Conservation (phyloP, 352 stramenopile genomes). For the Phytopythium chamaehyphon region DNA sequence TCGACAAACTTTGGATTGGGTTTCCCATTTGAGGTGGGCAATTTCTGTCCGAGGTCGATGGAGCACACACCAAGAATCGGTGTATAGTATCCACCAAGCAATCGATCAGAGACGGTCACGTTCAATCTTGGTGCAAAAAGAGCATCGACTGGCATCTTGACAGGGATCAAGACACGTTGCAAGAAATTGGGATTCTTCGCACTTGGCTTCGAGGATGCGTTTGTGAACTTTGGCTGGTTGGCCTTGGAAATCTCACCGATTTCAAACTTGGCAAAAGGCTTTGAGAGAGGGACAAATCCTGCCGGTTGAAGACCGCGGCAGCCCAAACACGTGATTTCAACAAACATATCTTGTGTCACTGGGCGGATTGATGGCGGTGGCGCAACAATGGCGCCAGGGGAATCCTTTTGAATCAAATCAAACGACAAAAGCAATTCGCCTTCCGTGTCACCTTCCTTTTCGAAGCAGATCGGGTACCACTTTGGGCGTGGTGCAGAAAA, state of each 20-base stretch:
- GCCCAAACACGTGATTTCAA: conserved; percentile 81
- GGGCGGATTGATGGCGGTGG: conserved; percentile 59
- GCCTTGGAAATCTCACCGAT: conserved; percentile 59
- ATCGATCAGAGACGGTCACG: conserved; percentile 79
- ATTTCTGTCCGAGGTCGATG: conserved; percentile 70
- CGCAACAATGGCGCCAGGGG: conserved; percentile 46
- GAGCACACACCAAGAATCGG: conserved; percentile 73
- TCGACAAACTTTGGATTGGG: conserved; percentile 58
- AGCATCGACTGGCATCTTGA: conserved; percentile 81
- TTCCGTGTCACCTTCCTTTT: conserved; percentile 55
- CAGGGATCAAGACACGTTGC: conserved; percentile 75
- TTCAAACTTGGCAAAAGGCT: conserved; percentile 85
- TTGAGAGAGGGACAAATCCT: conserved; percentile 81
- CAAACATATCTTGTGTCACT: conserved; percentile 52
- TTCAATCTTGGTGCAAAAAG: conserved; percentile 83
- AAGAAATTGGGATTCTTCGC: conserved; percentile 87
- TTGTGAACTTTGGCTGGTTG: conserved; percentile 64
- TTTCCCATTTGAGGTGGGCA: conserved; percentile 60
- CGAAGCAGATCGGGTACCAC: conserved; percentile 71
- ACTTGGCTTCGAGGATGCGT: conserved; percentile 71
- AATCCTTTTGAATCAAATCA: conserved; percentile 67
- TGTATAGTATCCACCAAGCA: conserved; percentile 83
- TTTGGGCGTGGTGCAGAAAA: conserved; percentile 56
- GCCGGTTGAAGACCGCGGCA: conserved; percentile 74
- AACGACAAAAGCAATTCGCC: conserved; percentile 80